Conservation (phyloP, 805 yeast genomes). For the Candida lessepsii region DNA sequence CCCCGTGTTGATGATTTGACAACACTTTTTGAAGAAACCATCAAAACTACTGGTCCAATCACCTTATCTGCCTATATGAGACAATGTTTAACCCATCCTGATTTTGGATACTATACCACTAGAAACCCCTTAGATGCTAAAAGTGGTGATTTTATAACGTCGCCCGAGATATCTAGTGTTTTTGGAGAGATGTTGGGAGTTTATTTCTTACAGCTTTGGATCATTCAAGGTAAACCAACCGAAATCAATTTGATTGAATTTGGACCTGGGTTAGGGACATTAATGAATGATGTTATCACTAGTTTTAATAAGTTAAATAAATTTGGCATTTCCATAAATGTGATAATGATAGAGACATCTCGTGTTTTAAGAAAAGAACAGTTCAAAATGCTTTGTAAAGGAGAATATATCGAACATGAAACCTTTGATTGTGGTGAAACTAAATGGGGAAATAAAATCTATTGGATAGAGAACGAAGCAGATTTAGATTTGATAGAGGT, state of each 20-base stretch:
- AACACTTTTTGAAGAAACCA: slow-evolving; percentile 46
- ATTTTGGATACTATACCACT: slow-evolving; percentile 76
- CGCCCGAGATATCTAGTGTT: slow-evolving; percentile 84
- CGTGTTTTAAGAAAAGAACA: slow-evolving; percentile 61
- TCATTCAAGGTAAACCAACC: slow-evolving; percentile 52
- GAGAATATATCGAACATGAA: slow-evolving; percentile 16
- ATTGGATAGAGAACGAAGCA: slow-evolving; percentile 61
- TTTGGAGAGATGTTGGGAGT: slow-evolving; percentile 84
- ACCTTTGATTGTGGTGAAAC: slow-evolving; percentile 40
- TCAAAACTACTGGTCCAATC: slow-evolving; percentile 73
- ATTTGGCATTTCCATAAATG: slow-evolving; percentile 30
- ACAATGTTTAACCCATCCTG: slow-evolving; percentile 77
- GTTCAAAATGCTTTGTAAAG: slow-evolving; percentile 45
- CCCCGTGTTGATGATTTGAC: slow-evolving; percentile 25
- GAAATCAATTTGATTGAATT: slow-evolving; percentile 62
- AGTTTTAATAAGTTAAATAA: slow-evolving; percentile 43
- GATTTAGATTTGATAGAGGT: slow-evolving; percentile 43
- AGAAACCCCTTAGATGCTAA: slow-evolving; percentile 63
- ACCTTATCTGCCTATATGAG: slow-evolving; percentile 73
- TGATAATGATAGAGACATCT: slow-evolving; percentile 71
- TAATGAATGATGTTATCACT: slow-evolving; percentile 62
- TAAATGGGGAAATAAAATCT: slow-evolving; percentile 50
- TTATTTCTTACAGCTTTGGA: slow-evolving; percentile 63
- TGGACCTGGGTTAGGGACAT: slow-evolving; percentile 85
- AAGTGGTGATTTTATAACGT: slow-evolving; percentile 76